These are phyloP conservation scores for Phytopythium aichiense DNA, from an alignment of 352 stramenopile genomes.

Conservation along the genomic window DNA sequence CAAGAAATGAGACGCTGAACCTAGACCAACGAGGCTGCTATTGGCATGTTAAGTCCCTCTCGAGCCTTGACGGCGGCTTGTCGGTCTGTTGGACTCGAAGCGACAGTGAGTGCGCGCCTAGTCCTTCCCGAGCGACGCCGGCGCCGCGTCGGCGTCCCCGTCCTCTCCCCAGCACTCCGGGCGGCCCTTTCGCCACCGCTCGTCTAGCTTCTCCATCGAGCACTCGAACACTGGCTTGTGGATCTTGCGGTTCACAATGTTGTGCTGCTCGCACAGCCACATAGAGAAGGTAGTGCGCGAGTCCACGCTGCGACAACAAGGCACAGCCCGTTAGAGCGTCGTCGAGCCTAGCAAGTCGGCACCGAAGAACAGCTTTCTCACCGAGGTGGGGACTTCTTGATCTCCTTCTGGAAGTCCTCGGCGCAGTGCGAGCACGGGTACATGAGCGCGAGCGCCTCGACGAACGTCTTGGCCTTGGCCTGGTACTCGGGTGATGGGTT, in stretches of 20 bases:
- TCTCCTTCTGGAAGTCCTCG: constrained; percentile 92
- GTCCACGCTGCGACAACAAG: constrained; percentile 53
- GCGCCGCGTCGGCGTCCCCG: constrained; percentile 22
- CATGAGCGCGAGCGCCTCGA: constrained; percentile 91
- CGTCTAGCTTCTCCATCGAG: constrained; percentile 90
- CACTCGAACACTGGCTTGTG: constrained; percentile 94
- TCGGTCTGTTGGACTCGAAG: too few relatives aligned
- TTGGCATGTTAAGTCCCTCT: not conserved
- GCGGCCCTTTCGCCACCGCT: constrained; percentile 92
- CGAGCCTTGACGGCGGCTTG: not conserved
- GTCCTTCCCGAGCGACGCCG: constrained; percentile 23
- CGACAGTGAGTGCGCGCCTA: constrained; percentile 3
- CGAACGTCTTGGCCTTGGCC: constrained; percentile 85
- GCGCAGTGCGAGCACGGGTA: constrained; percentile 93
- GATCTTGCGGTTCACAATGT: constrained; percentile 97
- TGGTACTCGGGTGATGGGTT: constrained; percentile 90
- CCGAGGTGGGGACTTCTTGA: constrained; percentile 90
- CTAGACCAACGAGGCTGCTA: not conserved
- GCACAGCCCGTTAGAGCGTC: not conserved
- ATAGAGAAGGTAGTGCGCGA: constrained; percentile 91
- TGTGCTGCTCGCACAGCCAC: constrained; percentile 98
- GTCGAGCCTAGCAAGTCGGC: not conserved
- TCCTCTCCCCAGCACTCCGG: constrained; percentile 81
- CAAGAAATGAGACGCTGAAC: not conserved
- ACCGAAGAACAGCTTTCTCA: constrained; percentile 25